These are phyloP conservation scores for Lodderomyces margitis DNA, from an alignment of 1,139 yeast genomes.

Conservation along the genomic window DNA sequence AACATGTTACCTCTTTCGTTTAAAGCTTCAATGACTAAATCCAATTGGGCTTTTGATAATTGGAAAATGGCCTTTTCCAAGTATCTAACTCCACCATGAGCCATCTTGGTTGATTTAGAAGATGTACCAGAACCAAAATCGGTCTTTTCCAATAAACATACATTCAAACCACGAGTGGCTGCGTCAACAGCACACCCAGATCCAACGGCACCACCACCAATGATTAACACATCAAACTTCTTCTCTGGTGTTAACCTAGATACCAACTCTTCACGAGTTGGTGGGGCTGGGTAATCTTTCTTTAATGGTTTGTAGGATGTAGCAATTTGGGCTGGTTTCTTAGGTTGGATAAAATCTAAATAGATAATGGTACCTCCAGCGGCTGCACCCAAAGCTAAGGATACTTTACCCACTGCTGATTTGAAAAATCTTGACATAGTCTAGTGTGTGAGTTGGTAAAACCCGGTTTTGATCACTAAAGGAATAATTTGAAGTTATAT, in stretches of 20 bases:
- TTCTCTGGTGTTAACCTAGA: slow-evolving; percentile 34
- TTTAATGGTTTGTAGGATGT: slow-evolving; percentile 37
- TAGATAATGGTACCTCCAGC: slow-evolving; percentile 41
- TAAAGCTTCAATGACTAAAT: slow-evolving; percentile 89
- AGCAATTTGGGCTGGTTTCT: slow-evolving; percentile 31
- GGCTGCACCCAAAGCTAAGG: slow-evolving; percentile 33
- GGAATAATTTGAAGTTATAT: neutral
- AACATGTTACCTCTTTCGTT: slow-evolving; percentile 89
- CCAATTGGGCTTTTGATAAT: slow-evolving; percentile 86
- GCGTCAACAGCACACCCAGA: slow-evolving; percentile 94
- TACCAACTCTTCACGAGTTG: slow-evolving; percentile 35
- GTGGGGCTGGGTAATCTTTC: slow-evolving; percentile 36
- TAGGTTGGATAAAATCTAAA: slow-evolving; percentile 42
- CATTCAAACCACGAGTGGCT: slow-evolving; percentile 84
- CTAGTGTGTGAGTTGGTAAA: neutral
- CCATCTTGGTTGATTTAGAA: slow-evolving; percentile 94
- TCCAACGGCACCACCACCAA: slow-evolving; percentile 98
- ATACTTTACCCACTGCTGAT: slow-evolving; percentile 27
- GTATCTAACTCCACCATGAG: slow-evolving; percentile 96
- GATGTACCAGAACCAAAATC: slow-evolving; percentile 94
- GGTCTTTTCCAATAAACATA: slow-evolving; percentile 78
- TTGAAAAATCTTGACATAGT: slow-evolving; percentile 19
- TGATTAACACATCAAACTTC: slow-evolving; percentile 74
- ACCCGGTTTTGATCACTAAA: too few relatives aligned
- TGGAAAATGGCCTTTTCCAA: slow-evolving; percentile 93